phyloP scores from a whole-genome alignment of 75 land plant genomes.

The Larix kaempferi region DNA sequence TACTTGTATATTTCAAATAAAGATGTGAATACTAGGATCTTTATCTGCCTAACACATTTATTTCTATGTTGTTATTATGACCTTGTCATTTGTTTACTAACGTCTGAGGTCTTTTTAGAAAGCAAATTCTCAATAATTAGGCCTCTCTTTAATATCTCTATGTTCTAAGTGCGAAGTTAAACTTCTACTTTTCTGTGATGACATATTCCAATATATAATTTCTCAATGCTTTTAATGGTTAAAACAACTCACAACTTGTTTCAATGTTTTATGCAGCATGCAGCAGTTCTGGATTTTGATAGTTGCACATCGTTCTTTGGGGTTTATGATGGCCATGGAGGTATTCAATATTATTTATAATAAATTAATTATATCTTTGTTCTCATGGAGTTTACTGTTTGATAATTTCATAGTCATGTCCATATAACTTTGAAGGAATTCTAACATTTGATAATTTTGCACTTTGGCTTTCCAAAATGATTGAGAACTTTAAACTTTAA shows the following conservation, averaged over 20 bases:
- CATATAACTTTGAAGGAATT: not conserved
- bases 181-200: too few species aligned
- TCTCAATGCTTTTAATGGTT: not conserved
- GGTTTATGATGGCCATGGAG: constrained; percentile 54
- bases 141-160: not conserved
- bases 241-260: not conserved
- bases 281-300: constrained; percentile 37
- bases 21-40: not conserved
- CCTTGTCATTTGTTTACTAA: not conserved
- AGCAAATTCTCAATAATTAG: not conserved
- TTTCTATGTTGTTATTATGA: not conserved
- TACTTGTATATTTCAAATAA: not conserved
- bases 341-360: constrained; percentile 11
- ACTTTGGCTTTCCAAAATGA: too few species aligned
- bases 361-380: too few species aligned
- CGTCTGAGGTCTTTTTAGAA: not conserved
- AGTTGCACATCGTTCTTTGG: constrained; percentile 36
- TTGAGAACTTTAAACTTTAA: too few species aligned
- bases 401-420: not conserved
- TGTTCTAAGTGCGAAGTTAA: not conserved
- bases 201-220: not conserved
- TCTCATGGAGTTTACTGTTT: not conserved
- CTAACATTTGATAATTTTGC: too few species aligned
- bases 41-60: not conserved
- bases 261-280: constrained; percentile 25